Conservation (phyloP, 2,329 filamentous ascomycete genomes). For the Fusarium hostae region DNA sequence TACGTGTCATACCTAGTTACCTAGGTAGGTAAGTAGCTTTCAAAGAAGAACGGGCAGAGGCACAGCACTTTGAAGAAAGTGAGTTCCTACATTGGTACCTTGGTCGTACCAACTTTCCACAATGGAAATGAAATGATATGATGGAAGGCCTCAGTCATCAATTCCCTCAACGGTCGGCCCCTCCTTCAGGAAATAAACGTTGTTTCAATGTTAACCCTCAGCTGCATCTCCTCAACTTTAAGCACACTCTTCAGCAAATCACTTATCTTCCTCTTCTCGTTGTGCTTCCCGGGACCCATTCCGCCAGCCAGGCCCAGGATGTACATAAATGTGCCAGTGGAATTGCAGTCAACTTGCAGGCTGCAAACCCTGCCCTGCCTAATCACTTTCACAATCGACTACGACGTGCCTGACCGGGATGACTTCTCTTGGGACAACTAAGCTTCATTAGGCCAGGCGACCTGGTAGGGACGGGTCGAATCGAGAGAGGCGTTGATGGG, state of each 20-base stretch:
- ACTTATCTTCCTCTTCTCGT: conserved; percentile 15
- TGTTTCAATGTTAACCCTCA: conserved; percentile 22
- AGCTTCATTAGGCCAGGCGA: conserved; percentile 28
- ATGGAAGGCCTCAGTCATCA: conserved; percentile 22
- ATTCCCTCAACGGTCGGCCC: conserved; percentile 3
- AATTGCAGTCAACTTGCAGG: conserved; percentile 20
- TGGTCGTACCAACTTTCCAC: not conserved
- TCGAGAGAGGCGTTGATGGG: conserved; percentile 33
- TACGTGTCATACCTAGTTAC: not conserved
- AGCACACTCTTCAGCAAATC: conserved; percentile 37
- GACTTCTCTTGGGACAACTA: conserved; percentile 13
- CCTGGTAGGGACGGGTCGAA: conserved; percentile 33
- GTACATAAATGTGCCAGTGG: conserved; percentile 4
- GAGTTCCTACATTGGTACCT: not conserved
- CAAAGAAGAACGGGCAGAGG: not conserved
- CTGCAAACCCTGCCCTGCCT: conserved; percentile 18
- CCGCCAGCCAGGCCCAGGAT: conserved; percentile 23
- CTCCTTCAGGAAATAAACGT: conserved; percentile 15
- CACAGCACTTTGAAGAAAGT: not conserved
- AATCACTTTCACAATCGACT: conserved; percentile 33
- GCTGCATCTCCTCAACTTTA: conserved; percentile 26
- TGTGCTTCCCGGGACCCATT: conserved; percentile 17
- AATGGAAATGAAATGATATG: not conserved
- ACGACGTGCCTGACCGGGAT: conserved; percentile 8
- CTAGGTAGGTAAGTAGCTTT: not conserved